These are phyloP conservation scores for Fusarium pseudograminearum DNA, from an alignment of 2,329 filamentous ascomycete species.

Conservation along the genomic window DNA sequence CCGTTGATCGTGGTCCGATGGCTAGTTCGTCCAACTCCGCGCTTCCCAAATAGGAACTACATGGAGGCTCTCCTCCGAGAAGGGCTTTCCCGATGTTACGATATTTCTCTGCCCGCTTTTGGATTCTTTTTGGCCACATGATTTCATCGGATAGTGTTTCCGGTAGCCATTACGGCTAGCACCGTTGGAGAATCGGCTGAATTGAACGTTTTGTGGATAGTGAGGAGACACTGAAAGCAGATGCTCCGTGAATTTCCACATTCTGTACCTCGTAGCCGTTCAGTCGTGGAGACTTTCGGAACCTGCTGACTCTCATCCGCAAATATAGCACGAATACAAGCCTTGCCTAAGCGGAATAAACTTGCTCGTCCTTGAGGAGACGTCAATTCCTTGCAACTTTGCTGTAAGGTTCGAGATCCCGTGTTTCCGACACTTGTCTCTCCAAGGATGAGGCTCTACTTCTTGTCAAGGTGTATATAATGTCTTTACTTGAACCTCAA, in stretches of 20 bases:
- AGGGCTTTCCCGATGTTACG: constrained; percentile 26
- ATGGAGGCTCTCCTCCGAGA: constrained; percentile 37
- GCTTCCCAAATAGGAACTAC: constrained; percentile 25
- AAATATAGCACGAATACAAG: neutral
- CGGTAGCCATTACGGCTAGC: constrained; percentile 4
- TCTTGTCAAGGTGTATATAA: constrained; percentile 18
- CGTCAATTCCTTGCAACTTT: neutral
- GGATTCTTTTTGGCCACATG: constrained; percentile 1
- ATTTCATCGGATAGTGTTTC: constrained; percentile 8
- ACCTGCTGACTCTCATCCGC: constrained; percentile 12
- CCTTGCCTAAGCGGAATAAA: neutral
- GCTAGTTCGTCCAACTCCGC: constrained; percentile 14
- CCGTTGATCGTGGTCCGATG: constrained; percentile 18
- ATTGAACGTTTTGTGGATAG: neutral
- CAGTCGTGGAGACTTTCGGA: constrained; percentile 3
- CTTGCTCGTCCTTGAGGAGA: neutral
- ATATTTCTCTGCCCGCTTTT: neutral
- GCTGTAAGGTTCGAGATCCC: constrained; percentile 20
- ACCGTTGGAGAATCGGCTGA: neutral
- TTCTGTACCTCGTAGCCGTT: neutral
- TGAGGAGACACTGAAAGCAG: constrained; percentile 4
- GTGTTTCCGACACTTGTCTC: constrained; percentile 22
- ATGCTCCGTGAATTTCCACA: constrained; percentile 24
- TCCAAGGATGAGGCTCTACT: neutral
- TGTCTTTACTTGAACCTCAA: neutral